Conservation (phyloP, 768 basidiomycete genomes). For the Cystobasidium onofrii region DNA sequence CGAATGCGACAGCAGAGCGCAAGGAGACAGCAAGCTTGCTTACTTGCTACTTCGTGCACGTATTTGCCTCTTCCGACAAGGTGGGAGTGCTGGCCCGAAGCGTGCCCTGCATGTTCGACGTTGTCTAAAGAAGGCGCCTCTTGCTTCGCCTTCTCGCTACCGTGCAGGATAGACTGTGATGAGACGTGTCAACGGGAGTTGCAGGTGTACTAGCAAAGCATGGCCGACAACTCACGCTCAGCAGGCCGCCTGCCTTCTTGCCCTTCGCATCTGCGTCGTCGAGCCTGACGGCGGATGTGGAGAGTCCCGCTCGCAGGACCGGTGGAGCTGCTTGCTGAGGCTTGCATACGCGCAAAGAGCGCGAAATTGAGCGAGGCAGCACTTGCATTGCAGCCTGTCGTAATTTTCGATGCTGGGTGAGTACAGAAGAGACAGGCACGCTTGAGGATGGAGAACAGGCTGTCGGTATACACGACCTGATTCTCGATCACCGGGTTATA, state of each 20-base stretch:
- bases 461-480: too few relatives aligned
- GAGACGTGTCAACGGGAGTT: too few relatives aligned
- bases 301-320: background rate
- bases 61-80: constrained; percentile 90
- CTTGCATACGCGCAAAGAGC: background rate
- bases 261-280: background rate
- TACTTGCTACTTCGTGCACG: constrained; percentile 80
- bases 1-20: too few relatives aligned
- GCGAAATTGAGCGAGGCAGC: background rate
- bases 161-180: constrained; percentile 74
- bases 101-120: background rate
- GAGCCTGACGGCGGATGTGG: background rate
- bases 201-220: background rate
- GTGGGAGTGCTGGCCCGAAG: constrained; percentile 62
- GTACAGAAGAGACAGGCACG: background rate
- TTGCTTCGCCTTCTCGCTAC: constrained; percentile 79
- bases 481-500: too few relatives aligned
- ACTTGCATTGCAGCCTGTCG: background rate
- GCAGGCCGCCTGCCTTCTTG: background rate
- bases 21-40: too few relatives aligned
- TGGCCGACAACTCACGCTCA: background rate
- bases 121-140: constrained; percentile 56
- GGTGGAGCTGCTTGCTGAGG: background rate
- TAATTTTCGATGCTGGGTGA: background rate
- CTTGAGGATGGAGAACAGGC: background rate